These are phyloP conservation scores for Sordariomycetes sp. DNA, from an alignment of 2,329 filamentous ascomycete species.

Conservation along the genomic window DNA sequence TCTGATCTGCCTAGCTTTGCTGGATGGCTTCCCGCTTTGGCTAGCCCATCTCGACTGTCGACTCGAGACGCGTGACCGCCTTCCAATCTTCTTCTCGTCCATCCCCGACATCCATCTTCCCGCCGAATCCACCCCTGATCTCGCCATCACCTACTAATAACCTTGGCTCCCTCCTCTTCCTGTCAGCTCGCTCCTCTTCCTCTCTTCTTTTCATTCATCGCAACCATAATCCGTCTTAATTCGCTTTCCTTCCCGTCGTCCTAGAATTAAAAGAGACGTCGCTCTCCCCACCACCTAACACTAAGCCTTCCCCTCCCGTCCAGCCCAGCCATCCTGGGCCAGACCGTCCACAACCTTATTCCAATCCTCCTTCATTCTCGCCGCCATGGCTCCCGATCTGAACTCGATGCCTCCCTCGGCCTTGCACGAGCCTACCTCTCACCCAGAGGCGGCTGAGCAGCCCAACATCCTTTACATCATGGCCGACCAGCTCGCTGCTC, in stretches of 20 bases:
- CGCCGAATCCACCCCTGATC: not conserved
- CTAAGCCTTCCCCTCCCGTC: too few relatives aligned
- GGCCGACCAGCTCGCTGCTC: slow-evolving; percentile 90
- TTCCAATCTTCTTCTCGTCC: not conserved
- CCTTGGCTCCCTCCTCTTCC: not conserved
- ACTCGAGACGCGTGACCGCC: too few relatives aligned
- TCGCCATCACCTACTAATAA: slow-evolving; percentile 2
- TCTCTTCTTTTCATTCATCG: not conserved
- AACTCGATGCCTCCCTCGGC: slow-evolving; percentile 58
- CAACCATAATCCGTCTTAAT: not conserved
- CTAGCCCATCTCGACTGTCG: too few relatives aligned
- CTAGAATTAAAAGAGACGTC: too few relatives aligned
- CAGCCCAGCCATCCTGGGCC: too few relatives aligned
- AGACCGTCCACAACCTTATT: not conserved
- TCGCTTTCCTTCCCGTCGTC: too few relatives aligned
- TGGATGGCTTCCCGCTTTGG: too few relatives aligned
- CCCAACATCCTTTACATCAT: slow-evolving; percentile 67
- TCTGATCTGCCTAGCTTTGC: too few relatives aligned
- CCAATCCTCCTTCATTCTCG: not conserved
- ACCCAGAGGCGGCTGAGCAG: slow-evolving; percentile 15
- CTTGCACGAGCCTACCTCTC: slow-evolving; percentile 13
- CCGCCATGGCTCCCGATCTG: slow-evolving; percentile 61
- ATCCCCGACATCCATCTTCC: not conserved
- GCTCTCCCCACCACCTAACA: too few relatives aligned
- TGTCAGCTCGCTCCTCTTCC: not conserved